phyloP scores from a whole-genome alignment of 495 filamentous ascomycete genomes.

The Aspergillus campestris region DNA sequence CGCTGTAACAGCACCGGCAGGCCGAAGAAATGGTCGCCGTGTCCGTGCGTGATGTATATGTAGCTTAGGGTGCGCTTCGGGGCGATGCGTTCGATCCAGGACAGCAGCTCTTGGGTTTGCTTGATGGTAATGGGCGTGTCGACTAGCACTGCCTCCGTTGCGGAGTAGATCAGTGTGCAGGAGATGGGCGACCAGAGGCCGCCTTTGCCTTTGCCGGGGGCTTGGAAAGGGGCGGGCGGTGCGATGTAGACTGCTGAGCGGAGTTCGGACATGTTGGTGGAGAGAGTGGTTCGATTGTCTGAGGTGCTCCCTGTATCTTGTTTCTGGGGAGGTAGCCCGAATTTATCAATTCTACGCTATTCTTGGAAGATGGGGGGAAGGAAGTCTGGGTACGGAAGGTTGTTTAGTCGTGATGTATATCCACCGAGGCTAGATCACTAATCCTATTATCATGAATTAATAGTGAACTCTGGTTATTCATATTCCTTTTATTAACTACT shows the following conservation, averaged over 20 bases:
- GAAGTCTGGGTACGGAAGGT: no score
- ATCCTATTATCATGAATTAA: no score
- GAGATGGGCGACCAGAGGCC: slow-evolving; percentile 12
- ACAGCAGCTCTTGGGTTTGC: slow-evolving; percentile 6
- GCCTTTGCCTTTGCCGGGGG: neutral
- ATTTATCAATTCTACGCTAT: no score
- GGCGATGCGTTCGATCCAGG: slow-evolving; percentile 9
- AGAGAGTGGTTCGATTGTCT: neutral
- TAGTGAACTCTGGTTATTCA: no score
- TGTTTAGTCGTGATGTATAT: no score
- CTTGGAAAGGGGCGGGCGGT: slow-evolving; percentile 1
- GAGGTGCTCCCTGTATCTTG: neutral
- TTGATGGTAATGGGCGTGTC: slow-evolving; percentile 16
- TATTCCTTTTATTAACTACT: no score
- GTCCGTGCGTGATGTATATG: slow-evolving; percentile 40
- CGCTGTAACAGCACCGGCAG: slow-evolving; percentile 13
- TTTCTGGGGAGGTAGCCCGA: no score
- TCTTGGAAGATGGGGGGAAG: no score
- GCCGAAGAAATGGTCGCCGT: slow-evolving; percentile 40
- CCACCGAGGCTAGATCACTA: no score
- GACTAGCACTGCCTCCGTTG: slow-evolving; percentile 11
- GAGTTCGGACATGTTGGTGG: neutral
- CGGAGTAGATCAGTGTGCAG: slow-evolving; percentile 12
- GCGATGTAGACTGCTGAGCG: slow-evolving; percentile 4
- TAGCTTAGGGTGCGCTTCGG: slow-evolving; percentile 18